These are phyloP conservation scores for Podospora pseudopauciseta DNA, from an alignment of 495 filamentous ascomycete species.

Conservation along the genomic window DNA sequence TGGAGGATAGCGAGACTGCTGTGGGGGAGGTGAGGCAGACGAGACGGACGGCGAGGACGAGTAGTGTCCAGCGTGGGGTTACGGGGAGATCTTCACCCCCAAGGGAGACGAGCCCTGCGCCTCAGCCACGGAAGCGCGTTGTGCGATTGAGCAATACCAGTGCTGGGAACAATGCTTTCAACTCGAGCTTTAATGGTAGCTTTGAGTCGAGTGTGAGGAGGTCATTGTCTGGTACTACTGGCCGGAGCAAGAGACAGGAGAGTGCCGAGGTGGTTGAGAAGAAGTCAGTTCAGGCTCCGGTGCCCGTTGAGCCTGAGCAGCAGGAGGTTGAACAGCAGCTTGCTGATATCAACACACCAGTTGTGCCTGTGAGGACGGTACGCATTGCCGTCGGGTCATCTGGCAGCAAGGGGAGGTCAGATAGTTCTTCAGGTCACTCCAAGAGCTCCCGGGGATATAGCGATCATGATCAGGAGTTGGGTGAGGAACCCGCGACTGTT, in stretches of 20 bases:
- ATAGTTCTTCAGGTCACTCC: conserved; percentile 41
- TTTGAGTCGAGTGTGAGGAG: conserved; percentile 35
- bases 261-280: conserved; percentile 28
- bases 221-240: conserved; percentile 35
- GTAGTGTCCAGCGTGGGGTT: conserved; percentile 35
- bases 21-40: conserved; percentile 25
- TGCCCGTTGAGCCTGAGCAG: conserved; percentile 22
- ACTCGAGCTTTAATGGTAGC: conserved; percentile 26
- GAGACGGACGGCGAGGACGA: conserved; percentile 37
- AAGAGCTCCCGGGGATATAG: conserved; percentile 30
- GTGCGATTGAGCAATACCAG: conserved; percentile 55
- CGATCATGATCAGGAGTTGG: conserved; percentile 40
- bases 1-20: conserved; percentile 21
- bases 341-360: conserved; percentile 63
- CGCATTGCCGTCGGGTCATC: conserved; percentile 52
- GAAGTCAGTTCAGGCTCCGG: not conserved
- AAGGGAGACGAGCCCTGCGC: conserved; percentile 38
- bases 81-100: conserved; percentile 37
- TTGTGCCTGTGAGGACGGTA: conserved; percentile 60
- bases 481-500: conserved; percentile 42
- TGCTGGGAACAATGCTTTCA: conserved; percentile 26
- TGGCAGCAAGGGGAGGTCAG: conserved; percentile 35
- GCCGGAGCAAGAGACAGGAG: conserved; percentile 34
- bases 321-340: conserved; percentile 25
- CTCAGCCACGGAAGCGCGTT: conserved; percentile 42